These are phyloP conservation scores for Ceratobasidium sp. DNA, from an alignment of 1,284 basidiomycete species.

Conservation along the genomic window DNA sequence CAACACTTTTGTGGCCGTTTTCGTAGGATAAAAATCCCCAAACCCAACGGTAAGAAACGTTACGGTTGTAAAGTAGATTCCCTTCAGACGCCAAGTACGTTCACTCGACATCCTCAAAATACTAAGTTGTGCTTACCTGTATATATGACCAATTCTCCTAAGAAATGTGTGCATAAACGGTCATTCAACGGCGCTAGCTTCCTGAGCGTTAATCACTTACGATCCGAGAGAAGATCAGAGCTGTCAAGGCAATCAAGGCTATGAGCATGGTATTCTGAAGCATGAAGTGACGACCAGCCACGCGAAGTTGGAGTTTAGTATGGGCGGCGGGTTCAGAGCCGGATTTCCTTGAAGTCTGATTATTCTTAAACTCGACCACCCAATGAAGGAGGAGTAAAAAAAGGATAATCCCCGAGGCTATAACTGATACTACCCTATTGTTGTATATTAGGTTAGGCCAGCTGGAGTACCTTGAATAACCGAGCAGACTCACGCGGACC, in stretches of 20 bases:
- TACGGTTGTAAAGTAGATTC: conserved; percentile 48
- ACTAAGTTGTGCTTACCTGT: conserved; percentile 15
- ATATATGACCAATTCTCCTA: conserved; percentile 48
- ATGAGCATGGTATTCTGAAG: conserved; percentile 56
- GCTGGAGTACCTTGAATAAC: not conserved
- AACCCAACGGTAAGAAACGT: conserved; percentile 47
- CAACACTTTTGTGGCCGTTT: conserved; percentile 45
- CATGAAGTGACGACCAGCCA: conserved; percentile 57
- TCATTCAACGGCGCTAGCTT: not conserved
- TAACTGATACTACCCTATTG: conserved; percentile 53
- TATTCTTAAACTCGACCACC: conserved; percentile 50
- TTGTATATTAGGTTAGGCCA: not conserved
- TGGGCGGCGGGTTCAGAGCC: conserved; percentile 26
- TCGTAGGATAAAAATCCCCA: conserved; percentile 45
- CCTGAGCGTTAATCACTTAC: conserved; percentile 25
- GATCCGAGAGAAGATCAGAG: conserved; percentile 46
- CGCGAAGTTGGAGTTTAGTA: conserved; percentile 50
- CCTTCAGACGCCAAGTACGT: conserved; percentile 37
- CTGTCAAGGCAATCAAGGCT: conserved; percentile 50
- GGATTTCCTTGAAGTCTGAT: conserved; percentile 15
- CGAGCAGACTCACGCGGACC: conserved; percentile 53
- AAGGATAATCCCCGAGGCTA: conserved; percentile 54
- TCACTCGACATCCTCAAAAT: not conserved
- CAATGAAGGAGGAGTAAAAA: conserved; percentile 55
- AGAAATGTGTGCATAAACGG: not conserved